Evolutionary conservation across 441 rosid genomes (phyloP), one percentile per base, ranked within the genome.

Genomic region (Pelargonium cotyledonis): DNA sequence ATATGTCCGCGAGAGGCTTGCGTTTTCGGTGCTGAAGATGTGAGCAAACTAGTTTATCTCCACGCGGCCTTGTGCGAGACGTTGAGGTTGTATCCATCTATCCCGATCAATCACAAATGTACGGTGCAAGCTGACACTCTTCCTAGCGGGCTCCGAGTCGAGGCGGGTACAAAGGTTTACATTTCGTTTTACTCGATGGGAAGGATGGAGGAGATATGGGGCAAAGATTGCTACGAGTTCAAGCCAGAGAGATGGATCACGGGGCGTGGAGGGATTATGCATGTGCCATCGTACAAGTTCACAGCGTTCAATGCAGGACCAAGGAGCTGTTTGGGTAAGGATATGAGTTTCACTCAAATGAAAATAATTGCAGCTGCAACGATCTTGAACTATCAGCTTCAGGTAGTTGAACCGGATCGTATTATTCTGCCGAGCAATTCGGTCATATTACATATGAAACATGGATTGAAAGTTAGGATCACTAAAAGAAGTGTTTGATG

Each of bases 321-420:
- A 11, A 79, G 85, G 74, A 77, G 76, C 41, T 83, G 87, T 64
- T 16, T 83, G 1, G 85, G 87, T 4, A 83, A 79, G 71, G 83
- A 83, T 64, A 69, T 81, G 63, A 78, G 83, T 11, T 72, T 80
- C n/a, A 72, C 77, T n/a, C 82, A 79, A 74, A 79, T 83, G 79
- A 78, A 79, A 64, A 73, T 68, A 26, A 78, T 81, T 18, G 85
- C 78, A 8, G 71, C 73, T 3, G 79, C 83, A 0, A 64, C 81
- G 35, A 69, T 83, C 2, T 9, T 46, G 12, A 46, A 2, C 1
- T 46, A 46, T 2, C 11, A 9, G 8, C 0, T 46, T 12, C 12
- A 8, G 2, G 11, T 46, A 1, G 26, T 23, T 23, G 26, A 23
- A 23, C n/a, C n/a, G n/a, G 12, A 46, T 46, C 51, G 8, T 46